phyloP scores from a whole-genome alignment of 179 eudicot species.

The Beta lomatogona region DNA sequence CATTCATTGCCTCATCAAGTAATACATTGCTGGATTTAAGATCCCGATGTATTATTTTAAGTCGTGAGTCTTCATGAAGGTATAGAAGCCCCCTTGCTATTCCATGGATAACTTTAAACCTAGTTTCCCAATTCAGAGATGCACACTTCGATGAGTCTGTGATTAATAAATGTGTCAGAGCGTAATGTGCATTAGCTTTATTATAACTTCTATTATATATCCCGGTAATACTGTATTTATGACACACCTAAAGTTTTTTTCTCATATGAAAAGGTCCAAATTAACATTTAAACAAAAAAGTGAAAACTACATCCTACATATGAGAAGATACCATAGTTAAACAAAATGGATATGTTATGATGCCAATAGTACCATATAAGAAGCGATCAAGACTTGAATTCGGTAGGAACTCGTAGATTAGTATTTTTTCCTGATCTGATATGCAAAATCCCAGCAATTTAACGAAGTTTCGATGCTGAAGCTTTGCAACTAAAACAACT shows the following conservation, averaged over 20 bases:
- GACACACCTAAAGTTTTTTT: too few relatives aligned
- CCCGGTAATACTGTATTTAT: too few relatives aligned
- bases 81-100: slow-evolving; percentile 1
- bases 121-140: not conserved
- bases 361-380: not conserved
- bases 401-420: not conserved
- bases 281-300: too few relatives aligned
- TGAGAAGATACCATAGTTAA: too few relatives aligned
- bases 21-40: too few relatives aligned
- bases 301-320: too few relatives aligned
- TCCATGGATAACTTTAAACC: slow-evolving; percentile 1
- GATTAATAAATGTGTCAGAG: not conserved
- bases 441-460: not conserved
- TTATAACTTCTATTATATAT: too few relatives aligned
- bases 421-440: not conserved
- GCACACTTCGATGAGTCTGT: not conserved
- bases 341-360: too few relatives aligned
- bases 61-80: slow-evolving; percentile 2
- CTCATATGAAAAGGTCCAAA: too few relatives aligned
- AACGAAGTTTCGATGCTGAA: not conserved
- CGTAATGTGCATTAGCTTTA: too few relatives aligned
- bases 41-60: not conserved
- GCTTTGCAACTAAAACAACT: slow-evolving; percentile 7
- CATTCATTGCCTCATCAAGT: too few relatives aligned
- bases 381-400: slow-evolving; percentile 8